Percentiles rank a stretch among this genome's conserved stretches.
phyloP scores from a whole-genome alignment of 1,139 yeast species.

The Yamadazyma spencermartinsiae region DNA sequence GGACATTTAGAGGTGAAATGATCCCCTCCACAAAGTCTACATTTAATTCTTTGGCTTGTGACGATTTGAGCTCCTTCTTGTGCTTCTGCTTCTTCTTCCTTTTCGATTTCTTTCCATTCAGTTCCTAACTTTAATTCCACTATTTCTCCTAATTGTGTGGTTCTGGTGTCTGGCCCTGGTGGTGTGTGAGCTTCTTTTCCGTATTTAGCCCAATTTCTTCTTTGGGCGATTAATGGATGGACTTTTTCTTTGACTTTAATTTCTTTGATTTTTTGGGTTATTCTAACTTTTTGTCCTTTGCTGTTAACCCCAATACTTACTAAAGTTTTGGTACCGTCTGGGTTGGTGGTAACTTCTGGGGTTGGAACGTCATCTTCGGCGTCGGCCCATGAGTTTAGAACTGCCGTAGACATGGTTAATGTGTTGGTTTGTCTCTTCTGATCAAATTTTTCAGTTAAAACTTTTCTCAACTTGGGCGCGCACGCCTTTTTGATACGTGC shows the following conservation, averaged over 20 bases:
- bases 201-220: slow-evolving; percentile 76
- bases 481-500: no score
- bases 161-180: slow-evolving; percentile 84
- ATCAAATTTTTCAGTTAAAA: slow-evolving; percentile 1
- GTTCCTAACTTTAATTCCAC: slow-evolving; percentile 69
- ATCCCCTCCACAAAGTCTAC: slow-evolving; percentile 93
- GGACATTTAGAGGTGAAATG: slow-evolving; percentile 98
- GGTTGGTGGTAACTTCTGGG: slow-evolving; percentile 71
- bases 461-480: neutral
- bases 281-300: slow-evolving; percentile 81
- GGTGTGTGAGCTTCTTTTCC: slow-evolving; percentile 78
- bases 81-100: slow-evolving; percentile 55
- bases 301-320: slow-evolving; percentile 74
- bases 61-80: slow-evolving; percentile 51
- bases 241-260: slow-evolving; percentile 79
- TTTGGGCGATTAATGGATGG: slow-evolving; percentile 69
- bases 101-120: slow-evolving; percentile 69
- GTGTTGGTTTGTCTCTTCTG: neutral
- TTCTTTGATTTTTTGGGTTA: slow-evolving; percentile 82
- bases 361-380: slow-evolving; percentile 64
- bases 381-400: slow-evolving; percentile 64
- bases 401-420: slow-evolving; percentile 36
- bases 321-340: slow-evolving; percentile 89
- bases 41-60: slow-evolving; percentile 53
- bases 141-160: slow-evolving; percentile 88